These are phyloP conservation scores for Rutidosis leptorrhynchoides DNA, from an alignment of 129 eudicot species.

Conservation along the genomic window DNA sequence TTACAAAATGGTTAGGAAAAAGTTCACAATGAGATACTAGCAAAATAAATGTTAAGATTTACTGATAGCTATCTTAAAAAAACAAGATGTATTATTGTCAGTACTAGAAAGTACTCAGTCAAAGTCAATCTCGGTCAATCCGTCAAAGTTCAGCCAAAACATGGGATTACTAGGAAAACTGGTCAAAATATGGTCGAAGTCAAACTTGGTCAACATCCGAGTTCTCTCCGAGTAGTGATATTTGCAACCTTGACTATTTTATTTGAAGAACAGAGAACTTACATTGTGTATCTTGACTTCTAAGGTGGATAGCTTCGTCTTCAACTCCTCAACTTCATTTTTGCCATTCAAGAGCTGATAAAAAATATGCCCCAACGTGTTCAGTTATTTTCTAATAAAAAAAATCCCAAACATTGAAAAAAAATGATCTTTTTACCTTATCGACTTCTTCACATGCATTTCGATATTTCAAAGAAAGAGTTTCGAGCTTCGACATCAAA, in stretches of 20 bases:
- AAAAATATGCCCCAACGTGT: background rate
- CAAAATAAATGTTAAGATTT: background rate
- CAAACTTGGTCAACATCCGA: no score
- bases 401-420: background rate
- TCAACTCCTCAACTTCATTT: constrained; percentile 50
- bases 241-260: no score
- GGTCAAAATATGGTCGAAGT: no score
- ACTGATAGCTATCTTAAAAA: background rate
- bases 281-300: constrained; percentile 51
- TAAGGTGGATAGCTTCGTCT: constrained; percentile 35
- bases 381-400: background rate
- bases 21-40: background rate
- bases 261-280: constrained; percentile 29
- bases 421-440: constrained; percentile 33
- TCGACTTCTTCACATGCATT: constrained; percentile 46
- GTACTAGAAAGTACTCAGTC: no score
- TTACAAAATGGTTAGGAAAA: background rate
- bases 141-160: no score
- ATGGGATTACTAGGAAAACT: no score
- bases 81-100: no score
- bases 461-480: constrained; percentile 42
- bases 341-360: constrained; percentile 39
- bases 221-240: no score
- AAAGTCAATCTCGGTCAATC: no score
- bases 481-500: constrained; percentile 37